A percentile compares a stretch with the other conserved stretches of the same genome.
These are phyloP conservation scores for Suhomyces bokatorum DNA, from an alignment of 1,139 yeast species.

Conservation along the genomic window DNA sequence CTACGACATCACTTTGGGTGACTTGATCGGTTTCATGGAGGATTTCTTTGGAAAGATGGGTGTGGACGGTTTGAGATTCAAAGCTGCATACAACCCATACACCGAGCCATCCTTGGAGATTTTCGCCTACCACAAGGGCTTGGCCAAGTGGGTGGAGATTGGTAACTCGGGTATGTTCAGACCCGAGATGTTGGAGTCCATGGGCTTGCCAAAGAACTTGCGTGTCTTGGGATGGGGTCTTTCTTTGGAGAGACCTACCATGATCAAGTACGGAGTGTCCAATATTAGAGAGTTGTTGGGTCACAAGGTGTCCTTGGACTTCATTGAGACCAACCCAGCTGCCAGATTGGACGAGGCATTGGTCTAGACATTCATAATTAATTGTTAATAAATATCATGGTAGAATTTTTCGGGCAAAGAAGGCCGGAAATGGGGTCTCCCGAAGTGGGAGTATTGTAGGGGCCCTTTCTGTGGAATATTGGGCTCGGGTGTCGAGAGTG, in stretches of 20 bases:
- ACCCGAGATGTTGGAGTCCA: slow-evolving; percentile 97
- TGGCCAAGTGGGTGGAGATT: slow-evolving; percentile 97
- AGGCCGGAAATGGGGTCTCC: no score
- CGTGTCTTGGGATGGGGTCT: slow-evolving; percentile 98
- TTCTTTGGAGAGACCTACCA: slow-evolving; percentile 96
- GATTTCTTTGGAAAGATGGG: slow-evolving; percentile 97
- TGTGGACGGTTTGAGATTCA: slow-evolving; percentile 89
- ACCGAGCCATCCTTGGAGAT: slow-evolving; percentile 99
- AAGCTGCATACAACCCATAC: slow-evolving; percentile 98
- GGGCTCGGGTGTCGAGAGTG: no score
- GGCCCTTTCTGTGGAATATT: no score
- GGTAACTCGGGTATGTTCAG: slow-evolving; percentile 99
- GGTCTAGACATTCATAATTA: slow-evolving; percentile 21
- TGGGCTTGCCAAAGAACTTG: slow-evolving; percentile 95
- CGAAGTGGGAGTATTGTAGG: no score
- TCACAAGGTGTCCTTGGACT: slow-evolving; percentile 89
- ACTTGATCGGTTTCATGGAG: slow-evolving; percentile 97
- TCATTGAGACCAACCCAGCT: slow-evolving; percentile 95
- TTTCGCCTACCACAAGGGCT: slow-evolving; percentile 93
- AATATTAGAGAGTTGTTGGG: slow-evolving; percentile 95
- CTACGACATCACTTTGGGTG: slow-evolving; percentile 91
- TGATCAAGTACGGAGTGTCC: slow-evolving; percentile 96
- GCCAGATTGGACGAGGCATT: slow-evolving; percentile 81
- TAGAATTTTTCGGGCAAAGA: not conserved
- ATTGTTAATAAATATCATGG: slow-evolving; percentile 3